Evolutionary conservation across 164 flowering plant genomes (phyloP).

Genomic region (Stephania cephalantha): DNA sequence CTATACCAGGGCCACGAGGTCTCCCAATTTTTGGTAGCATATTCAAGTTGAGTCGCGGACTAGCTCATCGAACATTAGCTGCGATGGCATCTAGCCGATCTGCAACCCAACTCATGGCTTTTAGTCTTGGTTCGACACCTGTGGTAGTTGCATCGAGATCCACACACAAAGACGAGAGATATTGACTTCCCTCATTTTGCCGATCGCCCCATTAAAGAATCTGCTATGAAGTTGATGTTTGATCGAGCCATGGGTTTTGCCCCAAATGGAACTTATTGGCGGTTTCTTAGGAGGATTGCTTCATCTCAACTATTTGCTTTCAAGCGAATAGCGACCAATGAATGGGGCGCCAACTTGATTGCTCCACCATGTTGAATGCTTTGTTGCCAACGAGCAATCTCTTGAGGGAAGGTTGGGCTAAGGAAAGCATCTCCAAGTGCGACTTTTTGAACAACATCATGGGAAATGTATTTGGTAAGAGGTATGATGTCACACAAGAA

Average conservation of each 20-base stretch:
- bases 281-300: slow-evolving; percentile 51
- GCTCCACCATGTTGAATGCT: slow-evolving; percentile 33
- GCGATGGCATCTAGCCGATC: slow-evolving; percentile 25
- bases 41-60: slow-evolving; percentile 33
- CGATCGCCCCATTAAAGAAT: slow-evolving; percentile 67
- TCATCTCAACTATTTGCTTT: slow-evolving; percentile 59
- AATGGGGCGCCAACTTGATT: slow-evolving; percentile 36
- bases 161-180: slow-evolving; percentile 52
- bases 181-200: slow-evolving; percentile 57
- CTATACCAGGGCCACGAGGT: slow-evolving; percentile 60
- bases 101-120: slow-evolving; percentile 56
- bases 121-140: slow-evolving; percentile 60
- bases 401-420: slow-evolving; percentile 28
- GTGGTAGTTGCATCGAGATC: slow-evolving; percentile 55
- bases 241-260: slow-evolving; percentile 80
- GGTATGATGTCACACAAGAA: slow-evolving; percentile 22
- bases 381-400: slow-evolving; percentile 27
- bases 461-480: slow-evolving; percentile 59
- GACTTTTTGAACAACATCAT: slow-evolving; percentile 60
- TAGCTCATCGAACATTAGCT: slow-evolving; percentile 57
- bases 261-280: slow-evolving; percentile 67
- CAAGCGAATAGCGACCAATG: slow-evolving; percentile 43
- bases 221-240: slow-evolving; percentile 63
- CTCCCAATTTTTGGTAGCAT: slow-evolving; percentile 59
- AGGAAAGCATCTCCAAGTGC: slow-evolving; percentile 43